Base-by-base conservation (phyloP, 495 filamentous ascomycete genomes). In the Lophium mytilinum region DNA sequence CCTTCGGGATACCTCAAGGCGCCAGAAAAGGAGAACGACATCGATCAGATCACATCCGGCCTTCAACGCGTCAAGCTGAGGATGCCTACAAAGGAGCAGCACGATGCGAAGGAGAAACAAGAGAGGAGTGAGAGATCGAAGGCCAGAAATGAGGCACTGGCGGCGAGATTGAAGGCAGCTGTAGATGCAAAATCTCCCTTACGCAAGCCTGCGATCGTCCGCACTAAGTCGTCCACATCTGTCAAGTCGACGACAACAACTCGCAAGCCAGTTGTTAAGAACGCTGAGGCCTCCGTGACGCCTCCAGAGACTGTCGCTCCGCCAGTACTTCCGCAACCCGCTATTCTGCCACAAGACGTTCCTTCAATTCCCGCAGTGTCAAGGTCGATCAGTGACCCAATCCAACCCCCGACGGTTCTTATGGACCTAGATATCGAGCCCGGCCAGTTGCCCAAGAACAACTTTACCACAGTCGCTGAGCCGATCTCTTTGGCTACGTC, bases 51-150 rank as follows among this genome's bases (percentile, higher is more conserved):
- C 34, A 78, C 86, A 0, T 74, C 77, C n/a, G 81, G 81, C 11
- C 77, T 92, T 68, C 84, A 84, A 63, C 73, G 71, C 33, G 83
- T 94, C 61, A 91, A 85, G 63, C 75, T 94, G 47, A 88, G 83
- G 42, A 74, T 92, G 40, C 75, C 87, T 0, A 81, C 85, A 0
- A 81, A 84, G 21, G 83, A 89, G 55, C 84, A 88, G 64, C 78
- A 84, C 53, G 85, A 87, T 36, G 79, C 79, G 6, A 72, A 77
- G 34, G 78, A 82, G 62, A 71, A 68, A 30, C 72, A 75, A 73
- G n/a, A n/a, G n/a, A n/a, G n/a, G n/a, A n/a, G n/a, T n/a, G n/a
- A n/a, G n/a, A n/a, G n/a, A n/a, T n/a, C n/a, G n/a, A n/a, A n/a
- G n/a, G n/a, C n/a, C n/a, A n/a, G n/a, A n/a, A n/a, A n/a, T n/a